Percentiles rank a stretch among this genome's conserved stretches.
These are phyloP conservation scores for Xylaria scruposa DNA, from an alignment of 495 filamentous ascomycete genomes.

Conservation along the genomic window DNA sequence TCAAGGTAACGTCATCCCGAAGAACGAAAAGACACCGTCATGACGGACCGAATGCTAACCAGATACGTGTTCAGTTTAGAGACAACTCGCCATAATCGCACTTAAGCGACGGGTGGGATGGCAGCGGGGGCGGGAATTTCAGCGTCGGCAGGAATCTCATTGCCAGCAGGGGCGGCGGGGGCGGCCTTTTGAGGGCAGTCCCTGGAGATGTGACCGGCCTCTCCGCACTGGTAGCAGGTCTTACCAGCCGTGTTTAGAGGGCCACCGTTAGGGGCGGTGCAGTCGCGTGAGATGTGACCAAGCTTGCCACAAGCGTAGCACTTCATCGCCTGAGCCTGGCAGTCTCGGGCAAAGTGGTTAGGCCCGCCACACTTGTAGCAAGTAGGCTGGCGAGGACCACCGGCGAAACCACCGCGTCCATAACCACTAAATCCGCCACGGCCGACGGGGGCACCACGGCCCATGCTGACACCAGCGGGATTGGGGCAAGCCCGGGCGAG, in stretches of 20 bases:
- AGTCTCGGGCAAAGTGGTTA: constrained; percentile 98
- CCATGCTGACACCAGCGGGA: constrained; percentile 63
- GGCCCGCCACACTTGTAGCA: constrained; percentile 99
- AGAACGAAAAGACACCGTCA: not conserved
- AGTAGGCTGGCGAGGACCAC: constrained; percentile 79
- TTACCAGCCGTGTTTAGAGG: constrained; percentile 95
- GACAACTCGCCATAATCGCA: constrained; percentile 3
- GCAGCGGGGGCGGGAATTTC: constrained; percentile 40
- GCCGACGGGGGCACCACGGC: constrained; percentile 66
- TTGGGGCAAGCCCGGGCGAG: constrained; percentile 86
- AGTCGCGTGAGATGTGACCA: constrained; percentile 97
- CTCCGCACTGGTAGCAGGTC: constrained; percentile 97
- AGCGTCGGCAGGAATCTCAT: constrained; percentile 51
- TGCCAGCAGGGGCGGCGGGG: constrained; percentile 49
- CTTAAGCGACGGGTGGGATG: constrained; percentile 47
- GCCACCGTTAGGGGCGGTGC: constrained; percentile 95
- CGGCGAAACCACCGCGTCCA: constrained; percentile 73
- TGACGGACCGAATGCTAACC: constrained; percentile 7
- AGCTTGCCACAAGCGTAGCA: constrained; percentile 99
- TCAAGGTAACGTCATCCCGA: constrained; percentile 1
- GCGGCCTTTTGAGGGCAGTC: constrained; percentile 76
- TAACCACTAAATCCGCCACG: constrained; percentile 75
- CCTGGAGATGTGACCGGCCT: constrained; percentile 94
- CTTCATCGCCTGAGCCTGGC: constrained; percentile 99
- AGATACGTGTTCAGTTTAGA: not conserved